Base-by-base conservation (phyloP, 2,329 filamentous ascomycete genomes). In the Leptographium galeiforme region DNA sequence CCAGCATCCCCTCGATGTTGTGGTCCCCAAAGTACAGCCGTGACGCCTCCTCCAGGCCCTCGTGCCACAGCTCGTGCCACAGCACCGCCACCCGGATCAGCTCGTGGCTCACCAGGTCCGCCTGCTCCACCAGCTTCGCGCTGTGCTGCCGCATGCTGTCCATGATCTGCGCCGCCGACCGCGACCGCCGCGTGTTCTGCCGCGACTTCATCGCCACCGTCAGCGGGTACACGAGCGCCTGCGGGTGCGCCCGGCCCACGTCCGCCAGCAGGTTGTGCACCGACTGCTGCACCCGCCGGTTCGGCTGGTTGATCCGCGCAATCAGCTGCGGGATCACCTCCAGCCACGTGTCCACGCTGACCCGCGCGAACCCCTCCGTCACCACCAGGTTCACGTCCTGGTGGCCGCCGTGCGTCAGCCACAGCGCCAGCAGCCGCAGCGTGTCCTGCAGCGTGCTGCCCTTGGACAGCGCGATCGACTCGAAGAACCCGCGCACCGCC, bases 11-110 rank as follows among this genome's bases (percentile, higher is more conserved):
- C 57, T 96, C 87, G 46, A 97, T 93, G 67, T 98, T 95, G 63
- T 94, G 86, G 62, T 97, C 91, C 56, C 91, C 93, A 68, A 98
- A 99, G 73, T 97, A 98, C 18, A 98, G 74, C 52, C 93, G 81
- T 36, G 89, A 96, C 1, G 93, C 94, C 71, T 99, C 94, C 68
- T 98, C 93, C 16, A 99, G 76, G 33, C 87, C 94, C 68, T 99
- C 94, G 60, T 98, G 93, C 93, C 93, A 99, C 59, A 95, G 86
- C 64, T 99, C 93, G 64, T 99, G 93, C 94, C 94, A 98, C 30
- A 98, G 70, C 2, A 98, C 91, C 16, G 93, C 93, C 55, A 98
- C 94, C 51, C 93, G 84, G 63, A 99, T 97, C 53, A 99, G 80
- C 66, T 99, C 94, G 63, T 93, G 87, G 66, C 91, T 97, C 60